These are phyloP conservation scores for Fusarium subglutinans DNA, from an alignment of 2,329 filamentous ascomycete genomes.

Conservation along the genomic window DNA sequence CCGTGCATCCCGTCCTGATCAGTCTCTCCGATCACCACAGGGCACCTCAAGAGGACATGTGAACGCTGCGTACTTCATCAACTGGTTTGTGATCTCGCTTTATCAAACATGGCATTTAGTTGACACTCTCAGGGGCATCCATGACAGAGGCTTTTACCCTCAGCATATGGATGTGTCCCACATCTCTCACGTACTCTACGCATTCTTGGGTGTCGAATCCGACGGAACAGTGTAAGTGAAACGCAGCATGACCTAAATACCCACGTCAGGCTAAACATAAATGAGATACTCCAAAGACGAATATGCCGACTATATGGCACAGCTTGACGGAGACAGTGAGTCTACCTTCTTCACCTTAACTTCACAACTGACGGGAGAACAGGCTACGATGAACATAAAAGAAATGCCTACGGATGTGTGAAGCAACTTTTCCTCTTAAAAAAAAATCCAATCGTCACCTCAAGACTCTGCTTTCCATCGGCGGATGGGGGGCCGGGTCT, in stretches of 20 bases:
- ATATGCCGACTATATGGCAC: conserved; percentile 77
- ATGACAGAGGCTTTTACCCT: conserved; percentile 43
- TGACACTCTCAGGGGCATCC: conserved; percentile 18
- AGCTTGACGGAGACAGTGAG: conserved; percentile 68
- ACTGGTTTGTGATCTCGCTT: conserved; percentile 12
- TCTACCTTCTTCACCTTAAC: not conserved
- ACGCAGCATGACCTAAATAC: no score
- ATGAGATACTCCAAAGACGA: conserved; percentile 69
- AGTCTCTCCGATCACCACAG: not conserved
- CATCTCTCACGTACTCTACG: conserved; percentile 80
- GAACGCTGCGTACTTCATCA: conserved; percentile 26
- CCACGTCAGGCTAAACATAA: not conserved
- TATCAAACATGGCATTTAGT: conserved; percentile 55
- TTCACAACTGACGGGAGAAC: not conserved
- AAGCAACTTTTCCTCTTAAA: conserved; percentile 30
- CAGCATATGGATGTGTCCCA: conserved; percentile 49
- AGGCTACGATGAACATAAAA: conserved; percentile 14
- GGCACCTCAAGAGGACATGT: conserved; percentile 36
- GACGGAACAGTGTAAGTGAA: conserved; percentile 75
- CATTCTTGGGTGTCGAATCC: conserved; percentile 79
- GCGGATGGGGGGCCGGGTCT: conserved; percentile 26
- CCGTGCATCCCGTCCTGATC: conserved; percentile 32
- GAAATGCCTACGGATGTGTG: conserved; percentile 30
- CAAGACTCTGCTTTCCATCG: conserved; percentile 28
- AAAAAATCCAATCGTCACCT: conserved; percentile 30